Base-by-base conservation (phyloP, 1,284 basidiomycete species). In the Sanghuangporus sanghuang region DNA sequence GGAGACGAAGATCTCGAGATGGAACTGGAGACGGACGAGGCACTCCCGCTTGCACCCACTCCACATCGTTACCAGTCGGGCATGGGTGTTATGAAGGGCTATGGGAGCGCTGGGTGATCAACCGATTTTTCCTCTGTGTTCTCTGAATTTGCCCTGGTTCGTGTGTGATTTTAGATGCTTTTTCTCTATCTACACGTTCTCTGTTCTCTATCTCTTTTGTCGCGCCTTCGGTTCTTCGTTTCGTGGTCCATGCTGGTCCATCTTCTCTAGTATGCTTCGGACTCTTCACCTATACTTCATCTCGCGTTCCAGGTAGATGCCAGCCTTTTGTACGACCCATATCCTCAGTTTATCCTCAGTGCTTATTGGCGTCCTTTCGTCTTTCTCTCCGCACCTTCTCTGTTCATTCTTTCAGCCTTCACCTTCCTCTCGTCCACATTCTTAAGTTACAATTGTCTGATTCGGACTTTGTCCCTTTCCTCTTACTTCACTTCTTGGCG, bases 11-110 rank as follows among this genome's bases (percentile, higher is more conserved):
- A 57, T 42, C 8, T 40, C 11, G 36, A 57, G 12, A 9, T 57
- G 16, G 55, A 57, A 23, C 38, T 57, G 36, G 55, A 57, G 23
- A 57, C 55, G 12, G 55, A 57, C 27, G 55, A 57, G 55, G 55
- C 38, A 7, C 35, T 57, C 16, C 55, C 55, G 21, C 55, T 57
- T 57, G 55, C 55, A 14, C 55, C 55, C 16, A 57, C n/a, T 32
- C 36, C 40, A 32, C 40, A 57, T 42, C 55, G 52, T 6, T 53
- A 12, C 48, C 14, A 21, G 18, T 32, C 27, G n/a, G 53, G 53
- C 2, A 14, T 12, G 16, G 55, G 55, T 11, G 27, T 32, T 21
- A 32, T 57, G 35, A 57, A 57, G 21, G 55, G 55, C 12, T 57
- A 57, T 42, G 55, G 55, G 14, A 57, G 55, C 38, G 55, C 55